Evolutionary conservation across 2,329 filamentous ascomycete species (phyloP).

Genomic region (Zasmidium angulare): DNA sequence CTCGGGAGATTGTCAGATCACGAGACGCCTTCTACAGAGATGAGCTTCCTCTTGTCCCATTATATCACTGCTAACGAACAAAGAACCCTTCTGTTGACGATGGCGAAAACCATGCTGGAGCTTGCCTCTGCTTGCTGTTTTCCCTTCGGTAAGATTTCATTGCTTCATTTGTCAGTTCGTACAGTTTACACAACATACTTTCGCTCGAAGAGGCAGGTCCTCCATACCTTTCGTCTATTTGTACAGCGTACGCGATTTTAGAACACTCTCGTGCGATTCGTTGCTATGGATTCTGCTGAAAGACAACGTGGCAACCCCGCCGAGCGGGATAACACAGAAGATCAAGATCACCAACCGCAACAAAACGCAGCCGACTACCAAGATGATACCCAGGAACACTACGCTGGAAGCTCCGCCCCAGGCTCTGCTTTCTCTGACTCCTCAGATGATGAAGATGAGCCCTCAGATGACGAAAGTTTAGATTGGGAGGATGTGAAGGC

Average conservation of each 20-base stretch:
- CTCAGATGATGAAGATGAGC: background rate
- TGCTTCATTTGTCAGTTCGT: background rate
- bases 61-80: background rate
- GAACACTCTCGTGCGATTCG: background rate
- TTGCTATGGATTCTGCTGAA: background rate
- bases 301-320: background rate
- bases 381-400: background rate
- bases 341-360: background rate
- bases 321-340: no score
- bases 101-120: background rate
- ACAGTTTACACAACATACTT: background rate
- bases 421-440: background rate
- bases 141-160: background rate
- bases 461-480: background rate
- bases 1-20: background rate
- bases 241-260: background rate
- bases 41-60: background rate
- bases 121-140: background rate
- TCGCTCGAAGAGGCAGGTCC: slow-evolving; percentile 5
- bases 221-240: background rate
- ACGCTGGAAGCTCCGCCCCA: no score
- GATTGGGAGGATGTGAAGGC: no score
- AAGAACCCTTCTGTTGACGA: background rate
- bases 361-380: no score
- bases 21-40: background rate